These are phyloP conservation scores for Begonia loranthoides DNA, from an alignment of 306 rosid species.

Conservation along the genomic window DNA sequence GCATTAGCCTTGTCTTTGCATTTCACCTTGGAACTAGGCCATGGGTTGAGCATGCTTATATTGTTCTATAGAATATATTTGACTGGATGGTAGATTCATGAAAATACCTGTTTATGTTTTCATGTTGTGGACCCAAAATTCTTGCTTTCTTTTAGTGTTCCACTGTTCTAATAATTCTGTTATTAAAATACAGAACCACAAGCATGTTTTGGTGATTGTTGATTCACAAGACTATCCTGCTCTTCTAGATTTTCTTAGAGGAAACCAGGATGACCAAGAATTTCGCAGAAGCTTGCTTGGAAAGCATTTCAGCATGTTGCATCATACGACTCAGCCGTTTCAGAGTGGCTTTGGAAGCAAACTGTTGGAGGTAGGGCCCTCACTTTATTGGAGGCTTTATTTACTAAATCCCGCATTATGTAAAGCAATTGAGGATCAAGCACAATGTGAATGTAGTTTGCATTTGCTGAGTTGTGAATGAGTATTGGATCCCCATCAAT, in stretches of 20 bases:
- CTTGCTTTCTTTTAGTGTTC: background rate
- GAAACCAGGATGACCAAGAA: constrained; percentile 39
- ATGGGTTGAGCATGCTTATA: no score
- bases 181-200: constrained; percentile 52
- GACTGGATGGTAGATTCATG: no score
- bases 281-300: constrained; percentile 84
- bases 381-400: no score
- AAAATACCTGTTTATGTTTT: no score
- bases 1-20: no score
- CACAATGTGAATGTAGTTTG: background rate
- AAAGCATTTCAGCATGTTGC: constrained; percentile 90
- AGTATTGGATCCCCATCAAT: background rate
- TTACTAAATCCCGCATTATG: no score
- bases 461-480: background rate
- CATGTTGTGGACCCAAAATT: no score
- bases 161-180: constrained; percentile 2
- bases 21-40: no score
- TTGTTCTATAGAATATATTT: no score
- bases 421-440: no score
- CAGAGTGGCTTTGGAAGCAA: constrained; percentile 98
- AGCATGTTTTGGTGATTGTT: constrained; percentile 83
- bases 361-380: constrained; percentile 41
- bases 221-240: constrained; percentile 78
- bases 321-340: constrained; percentile 82
- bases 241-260: constrained; percentile 60